Evolutionary conservation across 2,329 filamentous ascomycete genomes (phyloP), one percentile per base, ranked within the genome.

Genomic region (Fusarium palustre): DNA sequence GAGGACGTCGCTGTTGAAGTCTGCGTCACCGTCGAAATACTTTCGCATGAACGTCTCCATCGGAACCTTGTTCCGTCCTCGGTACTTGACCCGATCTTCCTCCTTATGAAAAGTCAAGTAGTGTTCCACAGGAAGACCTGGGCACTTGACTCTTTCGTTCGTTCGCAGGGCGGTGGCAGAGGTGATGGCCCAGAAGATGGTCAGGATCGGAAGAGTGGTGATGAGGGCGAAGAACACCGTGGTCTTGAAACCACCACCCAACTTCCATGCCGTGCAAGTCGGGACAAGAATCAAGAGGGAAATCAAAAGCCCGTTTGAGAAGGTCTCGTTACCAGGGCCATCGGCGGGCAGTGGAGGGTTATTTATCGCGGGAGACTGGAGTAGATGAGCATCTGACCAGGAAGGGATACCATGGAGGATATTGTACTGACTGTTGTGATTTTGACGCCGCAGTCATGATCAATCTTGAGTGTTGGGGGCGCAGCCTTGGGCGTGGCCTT

Each of bases 11-110:
- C 93, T 93, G 78, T 97, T 97, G 85, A 97, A 92, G 74, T 97
- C 93, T 68, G 97, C 93, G 64, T 95, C 88, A 67, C 92, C 92
- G 76, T 93, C 90, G 80, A 97, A 96, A 85, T 97, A 97, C 89
- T 94, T 95, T 81, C 97, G 93, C 78, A 95, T 90, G 85, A 97
- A 97, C 18, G 92, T 95, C 83, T 96, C 91, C 83, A 95, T 90
- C 43, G 92, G 90, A 67, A 94, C 92, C 82, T 91, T 93, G 82
- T 87, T 91, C 78, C 86, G 86, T 78, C 92, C 92, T 74, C 86
- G 85, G 82, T 92, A 94, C 78, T 89, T 91, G 69, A 78, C 78
- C 77, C 82, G 75, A 74, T 87, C 84, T 48, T 77, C 76, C 15
- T 80, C 77, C 63, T 85, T 84, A 79, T 92, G 91, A 84, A 95